These are phyloP conservation scores for Arxiozyma slooffiae DNA, from an alignment of 1,139 yeast genomes.

Conservation along the genomic window DNA sequence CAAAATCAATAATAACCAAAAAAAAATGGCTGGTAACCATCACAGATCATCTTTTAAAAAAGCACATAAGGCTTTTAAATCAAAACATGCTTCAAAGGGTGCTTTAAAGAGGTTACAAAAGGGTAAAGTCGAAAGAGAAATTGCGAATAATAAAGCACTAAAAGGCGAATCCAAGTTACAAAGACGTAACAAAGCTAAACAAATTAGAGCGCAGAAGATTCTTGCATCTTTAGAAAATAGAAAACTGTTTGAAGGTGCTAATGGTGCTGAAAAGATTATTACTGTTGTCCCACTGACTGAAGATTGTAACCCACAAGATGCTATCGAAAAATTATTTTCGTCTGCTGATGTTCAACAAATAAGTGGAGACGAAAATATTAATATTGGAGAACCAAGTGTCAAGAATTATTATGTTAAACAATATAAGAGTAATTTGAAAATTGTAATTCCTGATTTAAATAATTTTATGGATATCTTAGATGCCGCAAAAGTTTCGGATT, in stretches of 20 bases:
- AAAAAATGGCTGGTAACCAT: constrained; percentile 58
- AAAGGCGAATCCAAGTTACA: constrained; percentile 54
- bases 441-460: constrained; percentile 62
- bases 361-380: constrained; percentile 3
- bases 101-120: constrained; percentile 67
- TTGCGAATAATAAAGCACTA: constrained; percentile 34
- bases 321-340: constrained; percentile 33
- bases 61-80: constrained; percentile 81
- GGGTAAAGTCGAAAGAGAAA: constrained; percentile 75
- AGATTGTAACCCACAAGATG: constrained; percentile 53
- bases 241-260: constrained; percentile 66
- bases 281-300: constrained; percentile 71
- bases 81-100: constrained; percentile 87
- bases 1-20: not conserved
- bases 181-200: constrained; percentile 71
- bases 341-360: constrained; percentile 26
- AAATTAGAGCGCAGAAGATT: constrained; percentile 65
- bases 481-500: constrained; percentile 83
- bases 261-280: constrained; percentile 75
- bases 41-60: constrained; percentile 78
- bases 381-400: constrained; percentile 26
- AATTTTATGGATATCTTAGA: constrained; percentile 67
- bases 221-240: constrained; percentile 40
- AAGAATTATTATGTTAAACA: constrained; percentile 42
- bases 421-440: constrained; percentile 66